phyloP scores from a whole-genome alignment of 2,329 filamentous ascomycete species.

The Talaromyces sp. region DNA sequence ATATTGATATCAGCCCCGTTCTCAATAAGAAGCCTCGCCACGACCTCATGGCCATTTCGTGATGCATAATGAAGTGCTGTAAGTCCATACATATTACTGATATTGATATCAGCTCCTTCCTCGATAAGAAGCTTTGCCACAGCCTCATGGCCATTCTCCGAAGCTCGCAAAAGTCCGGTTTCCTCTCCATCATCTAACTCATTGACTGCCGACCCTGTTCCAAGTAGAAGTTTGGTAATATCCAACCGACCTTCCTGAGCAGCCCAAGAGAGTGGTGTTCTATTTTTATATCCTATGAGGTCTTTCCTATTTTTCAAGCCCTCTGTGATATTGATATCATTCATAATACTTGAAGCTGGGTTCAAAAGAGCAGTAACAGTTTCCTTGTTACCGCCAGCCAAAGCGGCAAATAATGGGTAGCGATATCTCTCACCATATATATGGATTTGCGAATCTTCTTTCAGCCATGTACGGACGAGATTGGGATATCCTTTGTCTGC shows the following conservation, averaged over 20 bases:
- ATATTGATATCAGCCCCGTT: not conserved
- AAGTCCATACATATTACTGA: too few species aligned
- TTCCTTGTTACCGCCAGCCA: not conserved
- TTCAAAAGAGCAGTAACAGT: conserved; percentile 4
- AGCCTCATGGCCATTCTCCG: not conserved
- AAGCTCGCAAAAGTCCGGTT: not conserved
- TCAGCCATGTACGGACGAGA: conserved; percentile 21
- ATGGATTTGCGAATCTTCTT: conserved; percentile 15
- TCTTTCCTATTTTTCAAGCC: not conserved
- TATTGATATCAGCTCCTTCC: too few species aligned
- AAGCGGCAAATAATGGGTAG: conserved; percentile 11
- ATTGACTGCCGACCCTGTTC: not conserved
- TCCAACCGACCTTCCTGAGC: not conserved
- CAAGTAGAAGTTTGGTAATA: conserved; percentile 16
- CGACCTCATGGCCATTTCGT: not conserved
- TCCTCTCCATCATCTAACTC: not conserved
- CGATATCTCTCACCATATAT: not conserved
- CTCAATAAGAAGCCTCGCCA: not conserved
- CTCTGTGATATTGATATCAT: not conserved
- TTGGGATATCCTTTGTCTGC: conserved; percentile 13
- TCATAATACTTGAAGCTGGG: not conserved
- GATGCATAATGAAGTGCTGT: not conserved
- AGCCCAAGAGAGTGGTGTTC: conserved; percentile 9
- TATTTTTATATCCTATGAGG: not conserved
- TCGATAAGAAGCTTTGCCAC: conserved; percentile 13